phyloP scores from a whole-genome alignment of 1,139 yeast genomes.

The Suhomyces guaymorum region DNA sequence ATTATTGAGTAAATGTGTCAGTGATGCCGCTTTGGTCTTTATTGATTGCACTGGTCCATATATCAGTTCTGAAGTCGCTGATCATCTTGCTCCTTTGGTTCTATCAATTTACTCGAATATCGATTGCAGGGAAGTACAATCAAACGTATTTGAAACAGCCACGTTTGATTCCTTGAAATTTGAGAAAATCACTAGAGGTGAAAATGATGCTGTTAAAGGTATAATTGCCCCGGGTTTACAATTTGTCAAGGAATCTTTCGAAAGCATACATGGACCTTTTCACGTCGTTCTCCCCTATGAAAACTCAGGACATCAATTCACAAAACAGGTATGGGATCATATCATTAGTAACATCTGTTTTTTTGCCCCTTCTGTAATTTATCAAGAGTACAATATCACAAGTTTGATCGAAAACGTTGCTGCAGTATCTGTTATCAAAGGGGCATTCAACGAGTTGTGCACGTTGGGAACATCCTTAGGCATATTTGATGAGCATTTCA shows the following conservation, averaged over 20 bases:
- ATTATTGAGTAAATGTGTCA: slow-evolving; percentile 5
- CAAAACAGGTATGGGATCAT: slow-evolving; percentile 3
- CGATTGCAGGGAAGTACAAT: slow-evolving; percentile 11
- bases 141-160: slow-evolving; percentile 9
- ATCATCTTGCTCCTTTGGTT: too few species aligned
- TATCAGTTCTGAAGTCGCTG: too few species aligned
- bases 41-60: slow-evolving; percentile 9
- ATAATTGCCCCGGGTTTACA: too few species aligned
- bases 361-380: slow-evolving; percentile 22
- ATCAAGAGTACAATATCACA: slow-evolving; percentile 23
- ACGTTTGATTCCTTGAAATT: neutral
- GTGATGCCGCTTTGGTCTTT: slow-evolving; percentile 6
- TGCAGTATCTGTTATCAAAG: slow-evolving; percentile 21
- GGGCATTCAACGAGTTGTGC: slow-evolving; percentile 23
- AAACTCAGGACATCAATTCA: neutral
- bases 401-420: slow-evolving; percentile 14
- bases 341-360: slow-evolving; percentile 19
- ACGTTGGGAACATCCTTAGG: slow-evolving; percentile 10
- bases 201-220: neutral
- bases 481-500: neutral
- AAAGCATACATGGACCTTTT: too few species aligned
- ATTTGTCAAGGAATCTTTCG: too few species aligned
- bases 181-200: slow-evolving; percentile 3
- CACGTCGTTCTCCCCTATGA: too few species aligned
- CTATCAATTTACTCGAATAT: slow-evolving; percentile 5